Conservation (phyloP, 257 asterid genomes). For the Gentiana dahurica region DNA sequence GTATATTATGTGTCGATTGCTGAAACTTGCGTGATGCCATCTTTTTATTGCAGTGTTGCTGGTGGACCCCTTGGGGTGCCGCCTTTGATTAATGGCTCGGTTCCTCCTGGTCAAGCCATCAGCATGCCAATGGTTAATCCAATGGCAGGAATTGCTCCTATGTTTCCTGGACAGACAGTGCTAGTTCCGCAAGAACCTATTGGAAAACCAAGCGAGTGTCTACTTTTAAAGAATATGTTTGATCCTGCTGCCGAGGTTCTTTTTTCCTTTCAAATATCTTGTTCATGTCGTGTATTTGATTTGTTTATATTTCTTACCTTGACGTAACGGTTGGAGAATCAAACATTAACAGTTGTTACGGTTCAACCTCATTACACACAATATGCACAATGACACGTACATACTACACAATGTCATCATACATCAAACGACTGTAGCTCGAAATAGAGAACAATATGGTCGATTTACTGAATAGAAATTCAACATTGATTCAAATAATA, state of each 20-base stretch:
- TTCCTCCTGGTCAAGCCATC: constrained; percentile 46
- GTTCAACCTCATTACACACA: no score
- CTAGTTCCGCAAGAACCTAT: constrained; percentile 65
- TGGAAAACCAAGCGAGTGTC: constrained; percentile 92
- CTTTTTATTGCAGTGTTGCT: constrained; percentile 34
- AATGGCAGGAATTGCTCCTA: constrained; percentile 30
- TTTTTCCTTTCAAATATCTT: neutral
- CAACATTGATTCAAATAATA: no score
- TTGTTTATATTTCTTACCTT: no score
- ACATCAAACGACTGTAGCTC: no score
- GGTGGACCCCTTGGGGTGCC: constrained; percentile 49
- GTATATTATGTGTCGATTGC: neutral
- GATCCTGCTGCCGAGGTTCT: constrained; percentile 90
- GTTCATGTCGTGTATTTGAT: no score
- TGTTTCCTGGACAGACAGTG: constrained; percentile 39
- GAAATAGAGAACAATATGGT: no score
- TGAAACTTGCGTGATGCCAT: constrained; percentile 1
- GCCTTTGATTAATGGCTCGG: constrained; percentile 59
- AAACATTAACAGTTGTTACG: no score
- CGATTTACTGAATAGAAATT: no score
- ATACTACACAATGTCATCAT: no score
- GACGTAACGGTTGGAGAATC: no score
- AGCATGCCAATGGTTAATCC: constrained; percentile 61
- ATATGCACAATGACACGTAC: no score
- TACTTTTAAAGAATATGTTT: constrained; percentile 91